phyloP scores from a whole-genome alignment of 345 rosid species.

The Tarenaya hassleriana region DNA sequence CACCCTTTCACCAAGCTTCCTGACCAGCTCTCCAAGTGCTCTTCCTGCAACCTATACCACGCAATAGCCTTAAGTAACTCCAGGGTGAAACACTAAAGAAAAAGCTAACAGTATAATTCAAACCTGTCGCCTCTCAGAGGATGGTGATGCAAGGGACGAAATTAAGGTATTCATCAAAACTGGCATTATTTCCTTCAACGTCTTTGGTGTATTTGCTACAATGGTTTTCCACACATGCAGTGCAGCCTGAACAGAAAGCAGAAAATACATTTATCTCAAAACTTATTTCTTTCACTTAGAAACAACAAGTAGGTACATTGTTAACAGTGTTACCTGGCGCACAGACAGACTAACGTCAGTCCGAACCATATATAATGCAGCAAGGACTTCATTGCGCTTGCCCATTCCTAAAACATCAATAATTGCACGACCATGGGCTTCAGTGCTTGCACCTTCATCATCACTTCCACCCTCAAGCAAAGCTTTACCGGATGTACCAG shows the following conservation, averaged over 20 bases:
- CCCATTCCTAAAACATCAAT: constrained; percentile 95
- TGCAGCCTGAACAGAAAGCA: constrained; percentile 64
- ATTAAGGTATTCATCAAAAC: constrained; percentile 87
- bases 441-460: constrained; percentile 98
- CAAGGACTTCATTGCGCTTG: constrained; percentile 93
- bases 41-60: constrained; percentile 77
- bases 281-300: constrained; percentile 3
- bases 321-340: constrained; percentile 69
- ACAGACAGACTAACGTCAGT: constrained; percentile 91
- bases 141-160: constrained; percentile 81
- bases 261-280: constrained; percentile 11
- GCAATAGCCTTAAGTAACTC: constrained; percentile 6
- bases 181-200: constrained; percentile 96
- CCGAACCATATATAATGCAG: constrained; percentile 96
- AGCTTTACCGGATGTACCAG: constrained; percentile 98
- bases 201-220: constrained; percentile 97
- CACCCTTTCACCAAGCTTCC: constrained; percentile 99
- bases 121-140: constrained; percentile 98
- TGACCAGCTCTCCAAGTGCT: constrained; percentile 91
- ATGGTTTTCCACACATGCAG: constrained; percentile 98
- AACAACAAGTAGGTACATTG: constrained; percentile 2
- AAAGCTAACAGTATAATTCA: constrained; percentile 9
- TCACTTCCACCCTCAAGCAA: constrained; percentile 99
- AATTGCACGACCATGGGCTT: constrained; percentile 98
- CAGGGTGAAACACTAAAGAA: neutral